Evolutionary conservation across 148 eudicot species (phyloP).

Genomic region (Persicaria tinctoria): DNA sequence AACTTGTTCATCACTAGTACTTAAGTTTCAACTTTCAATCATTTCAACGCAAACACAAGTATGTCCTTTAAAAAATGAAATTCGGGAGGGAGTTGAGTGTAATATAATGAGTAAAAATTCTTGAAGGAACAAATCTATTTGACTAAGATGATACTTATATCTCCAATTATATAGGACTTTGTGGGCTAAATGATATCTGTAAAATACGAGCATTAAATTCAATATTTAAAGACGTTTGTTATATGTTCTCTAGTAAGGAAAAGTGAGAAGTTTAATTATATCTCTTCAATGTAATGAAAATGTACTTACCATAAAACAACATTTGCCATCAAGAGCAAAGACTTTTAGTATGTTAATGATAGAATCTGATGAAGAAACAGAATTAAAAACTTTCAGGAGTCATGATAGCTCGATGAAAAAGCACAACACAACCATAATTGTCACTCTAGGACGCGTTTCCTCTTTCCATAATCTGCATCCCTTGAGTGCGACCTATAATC

Average conservation of each 20-base stretch:
- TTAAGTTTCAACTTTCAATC: neutral
- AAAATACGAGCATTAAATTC: constrained; percentile 7
- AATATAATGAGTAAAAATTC: constrained; percentile 1
- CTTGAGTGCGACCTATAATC: constrained; percentile 71
- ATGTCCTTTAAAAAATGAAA: neutral
- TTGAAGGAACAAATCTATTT: neutral
- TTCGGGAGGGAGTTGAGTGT: constrained; percentile 2
- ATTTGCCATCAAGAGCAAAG: constrained; percentile 3
- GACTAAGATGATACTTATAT: neutral
- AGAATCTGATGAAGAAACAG: constrained; percentile 2
- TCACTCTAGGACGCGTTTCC: constrained; percentile 82
- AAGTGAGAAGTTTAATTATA: constrained; percentile 10
- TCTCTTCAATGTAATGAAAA: constrained; percentile 6
- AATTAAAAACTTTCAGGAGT: constrained; percentile 15
- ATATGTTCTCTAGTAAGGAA: constrained; percentile 22
- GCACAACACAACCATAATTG: constrained; percentile 13
- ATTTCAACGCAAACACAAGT: constrained; percentile 8
- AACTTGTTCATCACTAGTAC: neutral
- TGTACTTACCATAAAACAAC: neutral
- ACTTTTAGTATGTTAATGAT: constrained; percentile 7
- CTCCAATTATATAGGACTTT: constrained; percentile 29
- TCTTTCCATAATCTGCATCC: constrained; percentile 79
- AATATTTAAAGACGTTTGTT: constrained; percentile 22
- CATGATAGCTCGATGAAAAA: constrained; percentile 9
- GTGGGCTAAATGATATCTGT: constrained; percentile 24